Conservation (phyloP, 257 asterid species). For the Osmanthus fragrans region DNA sequence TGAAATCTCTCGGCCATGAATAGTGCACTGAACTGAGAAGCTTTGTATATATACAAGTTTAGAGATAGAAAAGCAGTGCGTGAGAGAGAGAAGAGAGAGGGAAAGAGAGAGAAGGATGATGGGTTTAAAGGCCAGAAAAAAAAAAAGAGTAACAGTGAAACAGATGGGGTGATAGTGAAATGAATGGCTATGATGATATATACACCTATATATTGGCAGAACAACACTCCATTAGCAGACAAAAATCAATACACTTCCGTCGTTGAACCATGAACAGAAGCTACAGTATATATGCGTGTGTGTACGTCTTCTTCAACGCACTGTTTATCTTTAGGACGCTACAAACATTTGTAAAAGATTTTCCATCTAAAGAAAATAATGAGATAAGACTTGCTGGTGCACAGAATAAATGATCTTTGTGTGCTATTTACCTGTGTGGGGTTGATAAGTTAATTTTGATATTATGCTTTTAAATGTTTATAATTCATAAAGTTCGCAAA, state of each 20-base stretch:
- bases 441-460: no score
- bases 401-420: background rate
- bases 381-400: background rate
- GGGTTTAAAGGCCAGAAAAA: conserved; percentile 28
- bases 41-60: conserved; percentile 12
- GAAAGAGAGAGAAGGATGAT: conserved; percentile 18
- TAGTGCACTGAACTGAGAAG: conserved; percentile 25
- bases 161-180: conserved; percentile 46
- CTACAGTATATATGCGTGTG: background rate
- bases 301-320: no score
- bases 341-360: no score
- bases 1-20: conserved; percentile 90
- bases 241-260: background rate
- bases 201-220: background rate
- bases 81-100: background rate
- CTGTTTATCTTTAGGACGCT: no score
- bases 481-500: no score
- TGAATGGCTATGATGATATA: conserved; percentile 31
- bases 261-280: background rate
- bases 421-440: no score
- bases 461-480: no score
- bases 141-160: conserved; percentile 33
- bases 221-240: background rate
- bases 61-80: background rate
- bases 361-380: background rate